These are phyloP conservation scores for Alternaria tenuissima DNA, from an alignment of 2,329 filamentous ascomycete species.

Conservation along the genomic window DNA sequence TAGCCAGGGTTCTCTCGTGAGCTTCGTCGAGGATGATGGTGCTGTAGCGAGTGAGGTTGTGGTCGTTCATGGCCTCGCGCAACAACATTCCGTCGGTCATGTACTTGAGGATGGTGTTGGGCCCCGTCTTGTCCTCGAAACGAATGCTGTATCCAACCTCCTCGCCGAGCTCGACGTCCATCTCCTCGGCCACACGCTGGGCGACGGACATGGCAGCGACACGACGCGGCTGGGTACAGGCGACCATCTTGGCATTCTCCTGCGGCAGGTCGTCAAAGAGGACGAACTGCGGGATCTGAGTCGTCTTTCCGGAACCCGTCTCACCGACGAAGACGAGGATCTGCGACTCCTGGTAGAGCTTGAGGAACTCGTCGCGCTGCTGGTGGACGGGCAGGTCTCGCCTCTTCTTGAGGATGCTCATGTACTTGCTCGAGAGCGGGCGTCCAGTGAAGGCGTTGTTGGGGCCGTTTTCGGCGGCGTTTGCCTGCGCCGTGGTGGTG, in stretches of 20 bases:
- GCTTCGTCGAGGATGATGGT: slow-evolving; percentile 99
- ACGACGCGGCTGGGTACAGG: slow-evolving; percentile 96
- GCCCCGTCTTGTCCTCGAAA: slow-evolving; percentile 92
- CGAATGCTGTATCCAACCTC: slow-evolving; percentile 98
- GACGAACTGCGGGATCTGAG: slow-evolving; percentile 98
- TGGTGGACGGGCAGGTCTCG: slow-evolving; percentile 90
- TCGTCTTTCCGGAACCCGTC: slow-evolving; percentile 99
- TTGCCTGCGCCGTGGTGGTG: slow-evolving; percentile 79
- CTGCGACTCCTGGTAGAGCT: slow-evolving; percentile 91
- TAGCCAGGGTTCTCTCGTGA: slow-evolving; percentile 95
- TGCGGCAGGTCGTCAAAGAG: slow-evolving; percentile 96
- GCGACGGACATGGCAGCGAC: slow-evolving; percentile 98
- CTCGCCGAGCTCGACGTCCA: slow-evolving; percentile 87
- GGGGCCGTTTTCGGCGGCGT: slow-evolving; percentile 78
- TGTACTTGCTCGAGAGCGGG: slow-evolving; percentile 82
- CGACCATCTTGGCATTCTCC: slow-evolving; percentile 84
- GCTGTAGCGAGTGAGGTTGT: slow-evolving; percentile 86
- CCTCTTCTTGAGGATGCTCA: slow-evolving; percentile 84
- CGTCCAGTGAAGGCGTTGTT: slow-evolving; percentile 85
- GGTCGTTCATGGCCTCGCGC: slow-evolving; percentile 91
- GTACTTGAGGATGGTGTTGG: slow-evolving; percentile 94
- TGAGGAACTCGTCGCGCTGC: slow-evolving; percentile 91
- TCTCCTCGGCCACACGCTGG: slow-evolving; percentile 94
- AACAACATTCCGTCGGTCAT: slow-evolving; percentile 99
- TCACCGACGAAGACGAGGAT: slow-evolving; percentile 99